Conservation (phyloP, 2,329 filamentous ascomycete species). For the Aspergillus pseudonomiae region DNA sequence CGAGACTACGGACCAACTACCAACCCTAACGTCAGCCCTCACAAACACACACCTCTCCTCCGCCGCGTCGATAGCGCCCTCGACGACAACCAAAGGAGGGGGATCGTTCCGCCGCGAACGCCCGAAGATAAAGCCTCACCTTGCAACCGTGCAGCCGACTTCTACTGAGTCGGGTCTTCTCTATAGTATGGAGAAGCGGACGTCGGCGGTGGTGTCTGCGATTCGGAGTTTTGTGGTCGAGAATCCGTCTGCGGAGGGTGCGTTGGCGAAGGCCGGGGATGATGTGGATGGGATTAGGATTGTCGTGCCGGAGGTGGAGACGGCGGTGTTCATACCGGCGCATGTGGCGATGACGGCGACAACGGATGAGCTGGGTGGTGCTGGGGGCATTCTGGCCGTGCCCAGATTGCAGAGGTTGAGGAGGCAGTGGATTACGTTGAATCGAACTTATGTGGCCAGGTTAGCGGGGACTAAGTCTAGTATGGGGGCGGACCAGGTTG, state of each 20-base stretch:
- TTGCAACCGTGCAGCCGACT: constrained; percentile 46
- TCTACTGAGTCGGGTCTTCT: constrained; percentile 45
- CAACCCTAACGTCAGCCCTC: constrained; percentile 21
- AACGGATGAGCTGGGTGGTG: constrained; percentile 47
- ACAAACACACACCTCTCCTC: constrained; percentile 26
- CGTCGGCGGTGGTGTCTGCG: constrained; percentile 44
- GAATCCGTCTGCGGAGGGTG: constrained; percentile 41
- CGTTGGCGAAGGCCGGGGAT: constrained; percentile 34
- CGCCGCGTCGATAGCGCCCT: constrained; percentile 30
- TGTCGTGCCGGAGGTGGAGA: constrained; percentile 34
- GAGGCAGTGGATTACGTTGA: constrained; percentile 51
- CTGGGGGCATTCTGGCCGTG: constrained; percentile 44
- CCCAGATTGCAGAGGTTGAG: constrained; percentile 48
- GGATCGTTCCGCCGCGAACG: constrained; percentile 18
- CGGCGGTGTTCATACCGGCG: constrained; percentile 40
- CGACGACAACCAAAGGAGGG: constrained; percentile 27
- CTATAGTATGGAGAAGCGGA: constrained; percentile 48
- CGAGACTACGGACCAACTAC: constrained; percentile 4
- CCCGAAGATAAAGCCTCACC: constrained; percentile 43
- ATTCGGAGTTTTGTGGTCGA: constrained; percentile 45
- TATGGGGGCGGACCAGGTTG: constrained; percentile 39
- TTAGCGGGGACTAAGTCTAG: constrained; percentile 29
- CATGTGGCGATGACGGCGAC: constrained; percentile 40
- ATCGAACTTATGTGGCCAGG: constrained; percentile 41
- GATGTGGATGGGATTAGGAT: constrained; percentile 36